Base-by-base conservation (phyloP, 768 basidiomycete genomes). In the Amylocystis lapponica region DNA sequence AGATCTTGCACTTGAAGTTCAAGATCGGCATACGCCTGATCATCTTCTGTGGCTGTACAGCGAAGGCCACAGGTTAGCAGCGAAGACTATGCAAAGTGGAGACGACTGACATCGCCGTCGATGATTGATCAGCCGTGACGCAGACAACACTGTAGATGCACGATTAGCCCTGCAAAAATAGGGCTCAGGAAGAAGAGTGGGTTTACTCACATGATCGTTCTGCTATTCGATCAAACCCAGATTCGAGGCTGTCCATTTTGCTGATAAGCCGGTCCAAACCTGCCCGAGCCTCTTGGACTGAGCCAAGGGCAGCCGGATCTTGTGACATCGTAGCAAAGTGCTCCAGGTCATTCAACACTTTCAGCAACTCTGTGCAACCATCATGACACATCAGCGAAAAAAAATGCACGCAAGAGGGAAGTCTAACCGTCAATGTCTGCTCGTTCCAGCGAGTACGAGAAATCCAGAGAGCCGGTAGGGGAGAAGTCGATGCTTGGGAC, bases 191-290 rank as follows among this genome's bases (percentile, higher is more conserved):
- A 45, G 45, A 19, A 14, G 30, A 34, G 34, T 22, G 27, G 14
- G 6, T 32, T 21, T 14, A 48, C 87, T 43, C 59, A 91, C 91
- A 61, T 46, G 87, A 88, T 36, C 85, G 78, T 58, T 93, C 89
- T 3, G 87, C 85, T 53, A 94, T 83, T 49, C 80, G 76, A 53
- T 94, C 92, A 55, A 96, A 93, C 2, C 84, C 83, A 1, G 76
- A 60, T 59, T 89, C 84, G 11, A 94, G 68, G 20, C 69, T 72
- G 47, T 95, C 89, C 80, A 96, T 87, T 61, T 80, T 83, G 25
- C 61, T 64, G 32, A 91, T 67, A 5, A 88, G 70, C 60, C 78
- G 86, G 48, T 86, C 81, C 26, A 96, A 65, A 3, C 75, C 67
- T 5, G 55, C 48, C 23, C 79, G 78, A 23, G 82, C 78, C 54